Evolutionary conservation across 2,329 filamentous ascomycete genomes (phyloP).

Genomic region (Alternaria arbusti): DNA sequence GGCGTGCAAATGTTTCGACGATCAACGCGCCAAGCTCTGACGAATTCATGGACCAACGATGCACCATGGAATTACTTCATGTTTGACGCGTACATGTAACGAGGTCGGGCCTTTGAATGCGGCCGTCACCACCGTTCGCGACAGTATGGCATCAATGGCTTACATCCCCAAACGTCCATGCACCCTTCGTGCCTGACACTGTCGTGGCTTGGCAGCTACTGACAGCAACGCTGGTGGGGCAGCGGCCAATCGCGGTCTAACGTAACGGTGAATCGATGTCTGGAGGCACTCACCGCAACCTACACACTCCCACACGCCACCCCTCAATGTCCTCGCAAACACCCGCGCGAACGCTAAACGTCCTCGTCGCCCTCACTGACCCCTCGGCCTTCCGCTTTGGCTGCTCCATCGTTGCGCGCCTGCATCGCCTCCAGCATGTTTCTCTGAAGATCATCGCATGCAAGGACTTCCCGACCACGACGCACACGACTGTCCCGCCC

Average conservation of each 20-base stretch:
- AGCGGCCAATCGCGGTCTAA: conserved; percentile 33
- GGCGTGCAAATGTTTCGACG: background rate
- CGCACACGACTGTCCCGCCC: conserved; percentile 28
- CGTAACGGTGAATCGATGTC: conserved; percentile 9
- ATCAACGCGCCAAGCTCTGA: background rate
- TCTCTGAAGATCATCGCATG: conserved; percentile 47
- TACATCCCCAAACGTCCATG: background rate
- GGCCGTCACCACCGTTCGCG: background rate
- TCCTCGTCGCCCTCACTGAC: conserved; percentile 71
- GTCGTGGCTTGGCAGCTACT: background rate
- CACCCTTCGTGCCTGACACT: background rate
- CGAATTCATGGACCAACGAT: background rate
- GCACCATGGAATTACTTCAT: background rate
- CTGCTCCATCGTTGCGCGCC: conserved; percentile 68
- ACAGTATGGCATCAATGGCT: background rate
- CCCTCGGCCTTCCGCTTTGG: conserved; percentile 70
- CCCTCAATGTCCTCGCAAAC: conserved; percentile 27
- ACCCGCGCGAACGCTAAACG: conserved; percentile 44
- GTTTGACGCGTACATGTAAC: background rate
- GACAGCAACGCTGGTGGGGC: conserved; percentile 8
- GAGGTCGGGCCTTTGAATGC: background rate
- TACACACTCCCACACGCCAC: conserved; percentile 10
- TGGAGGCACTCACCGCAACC: conserved; percentile 1
- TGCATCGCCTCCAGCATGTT: conserved; percentile 72
- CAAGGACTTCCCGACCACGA: conserved; percentile 30